Base-by-base conservation (phyloP, 106 monocot species). In the Hemerocallis citrina region DNA sequence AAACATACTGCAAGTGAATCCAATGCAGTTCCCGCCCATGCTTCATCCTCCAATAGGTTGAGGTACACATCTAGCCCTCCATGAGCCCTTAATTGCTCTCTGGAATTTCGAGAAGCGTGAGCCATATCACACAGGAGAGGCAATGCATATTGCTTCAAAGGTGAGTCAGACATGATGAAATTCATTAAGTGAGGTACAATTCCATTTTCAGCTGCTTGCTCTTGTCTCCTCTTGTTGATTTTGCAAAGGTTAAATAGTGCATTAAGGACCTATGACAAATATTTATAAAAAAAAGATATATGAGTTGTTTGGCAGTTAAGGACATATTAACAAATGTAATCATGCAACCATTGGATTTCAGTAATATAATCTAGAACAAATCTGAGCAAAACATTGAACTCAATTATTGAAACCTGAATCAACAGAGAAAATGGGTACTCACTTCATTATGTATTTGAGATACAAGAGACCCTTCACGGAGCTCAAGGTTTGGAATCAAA, bases 161-260 rank as follows among this genome's bases (percentile, higher is more conserved):
- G 91, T 9, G 91, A 98, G 63, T 74, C 91, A 0, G 91, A 88
- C 67, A 77, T 77, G 40, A 98, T 91, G 65, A 98, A 84, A 61
- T 77, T 79, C 83, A 98, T 84, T 46, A 98, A 63, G 57, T 98
- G 96, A 15, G 96, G 96, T 47, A 98, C 88, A 43, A 98, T 87
- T 64, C 96, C 96, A 75, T 85, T 91, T 68, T 98, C 96, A 68
- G 96, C 96, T 14, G 91, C 96, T 66, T 91, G 96, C 50, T 98
- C 96, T 68, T 98, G 96, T 52, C 91, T 83, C 67, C 96, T 76
- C 49, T 98, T 98, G 72, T 88, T 98, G 55, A 98, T 98, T 66
- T 91, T 98, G 81, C 96, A 98, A 32, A 98, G 87, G 51, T 91
- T 98, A 79, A 88, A 98, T 7, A 98, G 68, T 34, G 96, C 96